These are phyloP conservation scores for Groenewaldozyma auringiensis DNA, from an alignment of 1,139 yeast species.

Conservation along the genomic window DNA sequence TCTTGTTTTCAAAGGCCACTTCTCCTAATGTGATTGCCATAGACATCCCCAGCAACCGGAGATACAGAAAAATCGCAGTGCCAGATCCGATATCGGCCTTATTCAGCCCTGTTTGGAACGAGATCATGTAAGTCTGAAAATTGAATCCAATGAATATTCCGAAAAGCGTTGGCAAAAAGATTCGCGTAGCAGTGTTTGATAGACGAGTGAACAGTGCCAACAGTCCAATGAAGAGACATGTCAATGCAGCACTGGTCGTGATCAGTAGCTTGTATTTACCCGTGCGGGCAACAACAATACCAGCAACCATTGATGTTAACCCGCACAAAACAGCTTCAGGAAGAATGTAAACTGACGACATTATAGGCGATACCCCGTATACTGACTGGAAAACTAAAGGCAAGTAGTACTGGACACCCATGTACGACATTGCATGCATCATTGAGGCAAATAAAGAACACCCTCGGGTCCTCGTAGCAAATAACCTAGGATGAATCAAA, in stretches of 20 bases:
- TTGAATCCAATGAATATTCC: conserved; percentile 24
- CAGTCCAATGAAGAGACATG: conserved; percentile 20
- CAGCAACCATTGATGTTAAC: conserved; percentile 20
- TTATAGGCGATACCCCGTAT: conserved; percentile 28
- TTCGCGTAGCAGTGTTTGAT: conserved; percentile 19
- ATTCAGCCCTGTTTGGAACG: conserved; percentile 21
- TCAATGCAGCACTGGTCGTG: conserved; percentile 17
- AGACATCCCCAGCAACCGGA: conserved; percentile 22
- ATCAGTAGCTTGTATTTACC: conserved; percentile 17
- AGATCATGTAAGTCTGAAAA: conserved; percentile 22
- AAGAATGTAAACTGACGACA: conserved; percentile 20
- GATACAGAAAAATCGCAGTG: conserved; percentile 20
- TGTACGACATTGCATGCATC: conserved; percentile 40
- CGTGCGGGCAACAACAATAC: conserved; percentile 17
- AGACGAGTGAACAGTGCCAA: conserved; percentile 16
- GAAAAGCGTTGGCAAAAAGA: conserved; percentile 19
- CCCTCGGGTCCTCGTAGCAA: conserved; percentile 30
- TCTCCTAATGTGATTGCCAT: conserved; percentile 24
- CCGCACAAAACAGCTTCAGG: conserved; percentile 25
- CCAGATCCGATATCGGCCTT: conserved; percentile 22
- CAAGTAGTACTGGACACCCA: conserved; percentile 39
- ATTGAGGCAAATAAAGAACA: conserved; percentile 34
- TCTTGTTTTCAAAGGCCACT: conserved; percentile 22
- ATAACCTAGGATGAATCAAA: conserved; percentile 39
- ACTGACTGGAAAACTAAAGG: conserved; percentile 51